Evolutionary conservation across 257 asterid genomes (phyloP).

Genomic region (Cinchona pubescens): DNA sequence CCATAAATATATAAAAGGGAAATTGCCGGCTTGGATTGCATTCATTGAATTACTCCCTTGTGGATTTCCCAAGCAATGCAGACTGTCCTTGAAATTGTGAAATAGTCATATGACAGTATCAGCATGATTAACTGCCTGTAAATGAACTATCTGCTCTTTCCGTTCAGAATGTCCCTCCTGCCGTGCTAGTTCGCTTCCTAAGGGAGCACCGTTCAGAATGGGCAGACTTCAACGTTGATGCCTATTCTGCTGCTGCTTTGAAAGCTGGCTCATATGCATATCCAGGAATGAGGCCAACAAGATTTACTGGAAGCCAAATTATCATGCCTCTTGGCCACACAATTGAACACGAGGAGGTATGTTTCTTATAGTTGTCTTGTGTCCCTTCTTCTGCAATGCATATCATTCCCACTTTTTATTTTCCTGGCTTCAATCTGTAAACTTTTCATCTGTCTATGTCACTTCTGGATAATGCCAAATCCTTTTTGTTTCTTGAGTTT

Average conservation of each 20-base stretch:
- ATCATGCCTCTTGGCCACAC: slow-evolving; percentile 96
- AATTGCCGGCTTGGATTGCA: too few relatives aligned
- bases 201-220: slow-evolving; percentile 99
- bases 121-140: background rate
- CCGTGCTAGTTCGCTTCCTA: slow-evolving; percentile 77
- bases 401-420: too few relatives aligned
- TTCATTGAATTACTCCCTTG: background rate
- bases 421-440: background rate
- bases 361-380: background rate
- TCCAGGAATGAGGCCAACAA: slow-evolving; percentile 86
- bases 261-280: slow-evolving; percentile 63
- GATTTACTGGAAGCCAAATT: slow-evolving; percentile 92
- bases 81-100: background rate
- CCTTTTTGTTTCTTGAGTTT: too few relatives aligned
- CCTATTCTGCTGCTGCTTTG: slow-evolving; percentile 76
- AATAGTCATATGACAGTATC: background rate
- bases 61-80: background rate
- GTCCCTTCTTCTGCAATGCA: background rate
- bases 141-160: slow-evolving; percentile 12
- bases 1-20: too few relatives aligned
- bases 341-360: slow-evolving; percentile 94
- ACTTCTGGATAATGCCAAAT: too few relatives aligned
- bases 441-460: background rate
- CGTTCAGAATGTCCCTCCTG: slow-evolving; percentile 84
- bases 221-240: slow-evolving; percentile 96